Evolutionary conservation across 2,329 filamentous ascomycete genomes (phyloP), one percentile per base, ranked within the genome.

Genomic region (Ceratocystis colombiana): DNA sequence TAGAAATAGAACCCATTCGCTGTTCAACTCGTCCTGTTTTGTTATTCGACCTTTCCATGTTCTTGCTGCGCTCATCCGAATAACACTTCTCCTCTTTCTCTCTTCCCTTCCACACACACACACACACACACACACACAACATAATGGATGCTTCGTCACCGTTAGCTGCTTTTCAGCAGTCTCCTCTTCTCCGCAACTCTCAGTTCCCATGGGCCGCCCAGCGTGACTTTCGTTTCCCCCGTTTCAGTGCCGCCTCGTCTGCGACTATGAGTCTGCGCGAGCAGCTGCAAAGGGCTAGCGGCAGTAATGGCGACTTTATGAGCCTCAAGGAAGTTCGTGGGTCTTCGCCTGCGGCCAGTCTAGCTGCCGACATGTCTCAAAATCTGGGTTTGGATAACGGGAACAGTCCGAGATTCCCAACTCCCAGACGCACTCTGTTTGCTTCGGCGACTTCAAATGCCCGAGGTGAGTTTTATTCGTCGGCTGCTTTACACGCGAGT

Each of bases 141-240:
- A 78, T 62, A 73, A 96, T 97, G 90, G 91, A 96, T 78, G 87
- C 89, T 70, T 96, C 93, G 57, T 97, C 94, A 72, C 94, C 94
- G 61, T 79, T 97, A 74, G 93, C 93, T 76, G 91, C 93, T 67
- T 89, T 97, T 87, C 90, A 91, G 79, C 90, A 81, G 84, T 77
- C 78, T 82, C 76, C 79, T 84, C 77, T 78, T 78, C 69, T 75
- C 44, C 85, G 71, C 55, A 67, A 30, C 53, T 25, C 25, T 37
- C 65, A 66, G 50, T 61, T 64, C 75, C 81, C 72, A 84, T 92
- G 83, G 86, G 79, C 74, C 70, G 75, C 70, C 68, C 76, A 73
- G 69, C 53, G 53, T 59, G 82, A 84, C 30, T 67, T 66, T 70
- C 74, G 84, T 70, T 84, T 83, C 72, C 72, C 78, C 65, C 79